Conservation (phyloP, 441 rosid species). For the Gossypium davidsonii region DNA sequence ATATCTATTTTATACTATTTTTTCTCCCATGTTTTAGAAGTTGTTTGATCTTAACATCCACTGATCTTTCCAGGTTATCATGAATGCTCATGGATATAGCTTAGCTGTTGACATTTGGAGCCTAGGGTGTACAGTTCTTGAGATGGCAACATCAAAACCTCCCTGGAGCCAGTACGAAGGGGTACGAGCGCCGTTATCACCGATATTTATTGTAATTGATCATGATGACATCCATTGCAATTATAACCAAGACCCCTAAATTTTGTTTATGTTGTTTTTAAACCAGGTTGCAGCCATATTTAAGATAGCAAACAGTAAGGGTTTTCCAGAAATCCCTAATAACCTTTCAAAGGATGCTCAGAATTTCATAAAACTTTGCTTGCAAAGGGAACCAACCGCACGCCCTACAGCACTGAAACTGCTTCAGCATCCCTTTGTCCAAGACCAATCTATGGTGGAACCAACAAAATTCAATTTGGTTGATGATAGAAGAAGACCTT, state of each 20-base stretch:
- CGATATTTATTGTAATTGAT: neutral
- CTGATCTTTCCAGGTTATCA: constrained; percentile 56
- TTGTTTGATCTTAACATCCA: constrained; percentile 4
- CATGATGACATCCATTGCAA: neutral
- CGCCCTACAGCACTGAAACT: constrained; percentile 32
- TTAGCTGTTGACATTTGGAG: constrained; percentile 91
- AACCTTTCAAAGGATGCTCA: constrained; percentile 28
- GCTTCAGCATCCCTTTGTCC: constrained; percentile 34
- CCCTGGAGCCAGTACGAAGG: constrained; percentile 97
- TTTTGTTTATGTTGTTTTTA: neutral
- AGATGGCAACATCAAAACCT: constrained; percentile 91
- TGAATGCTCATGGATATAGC: constrained; percentile 76
- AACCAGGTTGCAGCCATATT: constrained; percentile 40
- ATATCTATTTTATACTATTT: neutral
- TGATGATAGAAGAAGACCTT: constrained; percentile 2
- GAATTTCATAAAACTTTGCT: constrained; percentile 28
- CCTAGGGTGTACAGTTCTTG: constrained; percentile 90
- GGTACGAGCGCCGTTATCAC: neutral
- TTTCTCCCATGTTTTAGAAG: too few relatives aligned
- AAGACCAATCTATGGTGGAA: constrained; percentile 14
- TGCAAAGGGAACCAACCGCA: constrained; percentile 33
- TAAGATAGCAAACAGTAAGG: constrained; percentile 30
- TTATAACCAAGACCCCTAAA: neutral
- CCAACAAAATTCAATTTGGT: neutral
- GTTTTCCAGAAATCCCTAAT: constrained; percentile 30